A percentile compares a stretch with the other conserved stretches of the same genome.
Conservation (phyloP, 345 rosid genomes). For the Populus davidiana region DNA sequence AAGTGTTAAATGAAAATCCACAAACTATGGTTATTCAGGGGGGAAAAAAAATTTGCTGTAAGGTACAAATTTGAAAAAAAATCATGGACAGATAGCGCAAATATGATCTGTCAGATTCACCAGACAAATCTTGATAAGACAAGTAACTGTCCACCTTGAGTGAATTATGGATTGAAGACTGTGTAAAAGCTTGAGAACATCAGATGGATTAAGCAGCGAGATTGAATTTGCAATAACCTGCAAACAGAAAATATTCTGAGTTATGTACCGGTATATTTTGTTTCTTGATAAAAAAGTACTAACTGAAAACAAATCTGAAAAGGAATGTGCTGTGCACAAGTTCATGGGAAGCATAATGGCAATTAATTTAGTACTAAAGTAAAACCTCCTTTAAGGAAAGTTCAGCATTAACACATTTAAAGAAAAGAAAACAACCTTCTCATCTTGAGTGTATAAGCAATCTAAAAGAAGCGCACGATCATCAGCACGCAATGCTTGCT, state of each 20-base stretch:
- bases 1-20: not conserved
- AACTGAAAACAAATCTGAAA: not conserved
- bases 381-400: not conserved
- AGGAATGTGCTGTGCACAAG: not conserved
- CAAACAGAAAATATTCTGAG: conserved; percentile 1
- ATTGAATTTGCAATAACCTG: conserved; percentile 90
- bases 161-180: conserved; percentile 70
- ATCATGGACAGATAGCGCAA: not conserved
- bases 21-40: not conserved
- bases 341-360: not conserved
- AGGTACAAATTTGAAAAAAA: not conserved
- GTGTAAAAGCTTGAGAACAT: conserved; percentile 72
- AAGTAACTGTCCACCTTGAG: conserved; percentile 50
- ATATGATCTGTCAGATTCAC: not conserved
- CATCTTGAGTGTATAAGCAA: conserved; percentile 83
- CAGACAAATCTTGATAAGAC: not conserved
- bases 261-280: not conserved
- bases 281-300: not conserved
- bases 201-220: conserved; percentile 60
- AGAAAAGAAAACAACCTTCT: conserved; percentile 51
- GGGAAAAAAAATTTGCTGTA: not conserved
- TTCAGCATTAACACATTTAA: conserved; percentile 1
- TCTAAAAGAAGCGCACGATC: conserved; percentile 82
- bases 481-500: conserved; percentile 84
- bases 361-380: not conserved